phyloP scores from a whole-genome alignment of 441 rosid species.

The Mallotus repandus region DNA sequence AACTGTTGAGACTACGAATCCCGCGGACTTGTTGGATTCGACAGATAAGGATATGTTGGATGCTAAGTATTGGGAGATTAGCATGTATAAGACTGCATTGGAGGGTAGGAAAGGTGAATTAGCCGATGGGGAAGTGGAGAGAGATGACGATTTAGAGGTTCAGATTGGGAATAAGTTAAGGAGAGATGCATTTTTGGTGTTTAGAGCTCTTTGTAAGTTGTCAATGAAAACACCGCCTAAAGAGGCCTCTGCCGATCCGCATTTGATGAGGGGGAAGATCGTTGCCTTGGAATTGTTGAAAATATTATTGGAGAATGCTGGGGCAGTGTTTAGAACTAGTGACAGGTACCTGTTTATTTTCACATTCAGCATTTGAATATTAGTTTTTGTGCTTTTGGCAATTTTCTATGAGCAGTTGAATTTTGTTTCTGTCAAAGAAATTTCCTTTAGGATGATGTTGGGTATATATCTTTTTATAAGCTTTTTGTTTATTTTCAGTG shows the following conservation, averaged over 20 bases:
- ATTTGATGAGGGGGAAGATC: slow-evolving; percentile 93
- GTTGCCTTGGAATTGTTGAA: slow-evolving; percentile 96
- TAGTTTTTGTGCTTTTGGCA: neutral
- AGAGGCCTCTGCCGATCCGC: slow-evolving; percentile 86
- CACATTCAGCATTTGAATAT: too few species aligned
- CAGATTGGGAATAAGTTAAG: slow-evolving; percentile 98
- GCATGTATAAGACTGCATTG: slow-evolving; percentile 97
- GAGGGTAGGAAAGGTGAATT: slow-evolving; percentile 99
- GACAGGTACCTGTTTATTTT: slow-evolving; percentile 55
- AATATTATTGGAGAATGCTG: slow-evolving; percentile 97
- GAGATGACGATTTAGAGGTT: slow-evolving; percentile 92
- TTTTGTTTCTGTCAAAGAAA: neutral
- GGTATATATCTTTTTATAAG: neutral
- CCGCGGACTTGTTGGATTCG: slow-evolving; percentile 97
- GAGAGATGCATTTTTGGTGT: slow-evolving; percentile 97
- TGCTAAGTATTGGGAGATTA: slow-evolving; percentile 99
- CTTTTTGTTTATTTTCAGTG: neutral
- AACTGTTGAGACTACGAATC: slow-evolving; percentile 86
- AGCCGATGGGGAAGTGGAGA: slow-evolving; percentile 76
- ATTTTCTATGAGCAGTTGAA: neutral
- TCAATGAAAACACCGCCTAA: slow-evolving; percentile 97
- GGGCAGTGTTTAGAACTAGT: slow-evolving; percentile 96
- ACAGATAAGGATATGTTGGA: slow-evolving; percentile 99
- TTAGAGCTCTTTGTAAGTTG: slow-evolving; percentile 96
- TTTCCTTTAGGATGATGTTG: neutral